Conservation (phyloP, 768 basidiomycete genomes). For the Lentinula sp. region DNA sequence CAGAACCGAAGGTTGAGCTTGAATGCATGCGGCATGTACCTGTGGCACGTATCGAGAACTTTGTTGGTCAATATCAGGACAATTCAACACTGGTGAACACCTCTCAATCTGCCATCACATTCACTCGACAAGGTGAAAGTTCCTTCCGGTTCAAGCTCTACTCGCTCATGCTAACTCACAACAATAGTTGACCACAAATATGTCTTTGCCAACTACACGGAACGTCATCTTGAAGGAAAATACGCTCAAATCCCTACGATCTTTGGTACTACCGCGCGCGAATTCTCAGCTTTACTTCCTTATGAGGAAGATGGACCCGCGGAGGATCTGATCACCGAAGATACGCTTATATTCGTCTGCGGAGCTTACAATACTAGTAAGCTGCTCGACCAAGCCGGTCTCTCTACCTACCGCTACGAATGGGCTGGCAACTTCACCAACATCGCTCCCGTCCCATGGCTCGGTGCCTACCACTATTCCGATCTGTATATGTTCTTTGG, state of each 20-base stretch:
- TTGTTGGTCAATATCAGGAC: conserved; percentile 9
- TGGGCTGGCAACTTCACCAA: conserved; percentile 8
- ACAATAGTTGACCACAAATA: conserved; percentile 3
- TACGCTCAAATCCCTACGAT: conserved; percentile 5
- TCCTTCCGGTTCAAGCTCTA: neutral
- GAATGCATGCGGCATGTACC: conserved; percentile 10
- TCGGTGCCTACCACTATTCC: conserved; percentile 13
- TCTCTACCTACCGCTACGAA: conserved; percentile 9
- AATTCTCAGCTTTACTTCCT: conserved; percentile 4
- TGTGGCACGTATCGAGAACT: conserved; percentile 6
- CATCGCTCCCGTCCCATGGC: conserved; percentile 3
- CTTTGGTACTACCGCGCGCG: conserved; percentile 7
- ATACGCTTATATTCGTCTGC: conserved; percentile 1
- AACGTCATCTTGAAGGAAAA: conserved; percentile 3
- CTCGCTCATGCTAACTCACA: neutral
- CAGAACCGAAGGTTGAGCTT: conserved; percentile 1
- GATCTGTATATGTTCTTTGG: conserved; percentile 16
- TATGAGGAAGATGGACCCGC: conserved; percentile 9
- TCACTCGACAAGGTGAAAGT: neutral
- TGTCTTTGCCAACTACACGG: conserved; percentile 8
- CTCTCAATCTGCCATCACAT: conserved; percentile 5
- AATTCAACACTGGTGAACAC: conserved; percentile 2
- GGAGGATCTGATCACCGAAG: neutral
- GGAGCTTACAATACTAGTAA: conserved; percentile 2
- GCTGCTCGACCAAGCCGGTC: conserved; percentile 3